Conservation (phyloP, 495 filamentous ascomycete species). For the Hypoxylon fragiforme region DNA sequence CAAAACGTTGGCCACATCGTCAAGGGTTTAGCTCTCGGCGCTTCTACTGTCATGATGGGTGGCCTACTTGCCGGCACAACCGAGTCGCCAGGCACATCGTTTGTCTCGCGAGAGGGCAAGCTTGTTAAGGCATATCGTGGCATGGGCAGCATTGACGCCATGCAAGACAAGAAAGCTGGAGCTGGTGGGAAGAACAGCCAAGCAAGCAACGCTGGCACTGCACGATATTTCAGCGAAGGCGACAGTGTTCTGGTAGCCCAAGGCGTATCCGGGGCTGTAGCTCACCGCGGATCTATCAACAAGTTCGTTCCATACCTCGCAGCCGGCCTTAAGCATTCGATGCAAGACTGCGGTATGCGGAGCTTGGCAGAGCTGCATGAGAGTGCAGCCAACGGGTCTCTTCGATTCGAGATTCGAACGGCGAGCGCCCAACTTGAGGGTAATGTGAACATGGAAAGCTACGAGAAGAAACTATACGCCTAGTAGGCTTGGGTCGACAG, state of each 20-base stretch:
- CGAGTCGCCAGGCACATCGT: slow-evolving; percentile 96
- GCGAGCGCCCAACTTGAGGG: slow-evolving; percentile 95
- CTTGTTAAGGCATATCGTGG: slow-evolving; percentile 98
- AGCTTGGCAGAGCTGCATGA: slow-evolving; percentile 77
- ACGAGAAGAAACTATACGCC: slow-evolving; percentile 98
- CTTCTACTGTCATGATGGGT: slow-evolving; percentile 98
- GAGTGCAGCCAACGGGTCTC: slow-evolving; percentile 71
- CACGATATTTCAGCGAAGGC: slow-evolving; percentile 97
- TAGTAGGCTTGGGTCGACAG: slow-evolving; percentile 43
- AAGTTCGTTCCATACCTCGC: slow-evolving; percentile 96
- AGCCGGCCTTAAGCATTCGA: slow-evolving; percentile 91
- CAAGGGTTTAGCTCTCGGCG: slow-evolving; percentile 93
- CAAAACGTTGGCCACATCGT: slow-evolving; percentile 99
- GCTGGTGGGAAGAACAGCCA: slow-evolving; percentile 67
- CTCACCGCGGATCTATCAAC: slow-evolving; percentile 71
- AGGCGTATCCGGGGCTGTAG: slow-evolving; percentile 78
- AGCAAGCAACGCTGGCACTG: slow-evolving; percentile 92
- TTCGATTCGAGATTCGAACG: slow-evolving; percentile 92
- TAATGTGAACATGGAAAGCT: slow-evolving; percentile 95
- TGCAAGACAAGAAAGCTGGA: slow-evolving; percentile 97
- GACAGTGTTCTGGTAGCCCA: slow-evolving; percentile 93
- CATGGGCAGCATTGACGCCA: slow-evolving; percentile 98
- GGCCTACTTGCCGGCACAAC: slow-evolving; percentile 96
- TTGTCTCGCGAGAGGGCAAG: slow-evolving; percentile 91
- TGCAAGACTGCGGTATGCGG: slow-evolving; percentile 90